Base-by-base conservation (phyloP, 192 early-diverging fungal genomes). In the Phlyctochytrium arcticum region DNA sequence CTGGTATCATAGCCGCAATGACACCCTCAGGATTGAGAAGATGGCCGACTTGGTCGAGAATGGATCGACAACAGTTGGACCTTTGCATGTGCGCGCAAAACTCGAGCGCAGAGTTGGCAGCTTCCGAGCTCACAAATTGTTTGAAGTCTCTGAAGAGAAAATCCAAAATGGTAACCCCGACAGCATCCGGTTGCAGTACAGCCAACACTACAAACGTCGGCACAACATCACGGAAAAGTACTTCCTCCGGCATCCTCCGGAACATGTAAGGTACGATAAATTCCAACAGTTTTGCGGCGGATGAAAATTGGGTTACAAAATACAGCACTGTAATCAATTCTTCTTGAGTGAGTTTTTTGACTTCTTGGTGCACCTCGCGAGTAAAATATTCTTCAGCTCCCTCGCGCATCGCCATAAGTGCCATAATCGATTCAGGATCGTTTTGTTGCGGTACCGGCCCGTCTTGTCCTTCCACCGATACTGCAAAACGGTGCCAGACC, bases 91-190 rank as follows among this genome's bases (percentile, higher is more conserved):
- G 75, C 10, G 64, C 65, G 23, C 62, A 33, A 36, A 55, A 73
- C 36, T 77, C 75, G 7, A 77, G 58, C 5, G 67, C 66, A 2
- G 71, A 73, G 54, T 77, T 77, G 24, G 60, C 69, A 24, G 72
- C 62, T 24, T 70, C 30, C 5, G 27, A 33, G 10, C 27, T 48
- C 32, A 77, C 37, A 24, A 53, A 44, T 8, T 65, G n/a, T 26
- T 19, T 24, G 5, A 27, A 55, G 5, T 47, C 7, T 7, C 27
- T 7, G 7, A 74, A 19, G 8, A 70, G 50, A 8, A 47, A 36
- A 9, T 78, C 58, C 26, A 74, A 15, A 9, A 72, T 67, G 12
- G 17, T 26, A n/a, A 50, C 36, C 4, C 61, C 62, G 47, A 56
- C 53, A 8, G 61, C 32, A 31, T 74, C 72, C 5, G 69, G 35